Evolutionary conservation across 2,329 filamentous ascomycete species (phyloP), one percentile per base, ranked within the genome.

Genomic region (Fusarium decemcellulare): DNA sequence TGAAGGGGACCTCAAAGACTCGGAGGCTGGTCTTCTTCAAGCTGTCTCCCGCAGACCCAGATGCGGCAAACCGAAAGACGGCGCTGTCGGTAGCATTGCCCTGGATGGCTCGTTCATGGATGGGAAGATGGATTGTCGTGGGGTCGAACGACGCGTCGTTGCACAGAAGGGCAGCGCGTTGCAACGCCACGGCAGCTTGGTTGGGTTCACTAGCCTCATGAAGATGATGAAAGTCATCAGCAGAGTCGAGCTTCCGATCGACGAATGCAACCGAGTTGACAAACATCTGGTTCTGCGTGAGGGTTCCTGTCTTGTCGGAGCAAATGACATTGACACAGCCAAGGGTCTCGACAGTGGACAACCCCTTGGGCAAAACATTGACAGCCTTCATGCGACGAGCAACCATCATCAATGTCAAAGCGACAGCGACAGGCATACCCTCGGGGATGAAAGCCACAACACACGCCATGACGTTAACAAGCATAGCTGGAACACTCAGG

Each of bases 401-500:
- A 0, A 83, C 77, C 76, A 83, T 79, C 79, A 83, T 81, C 1
- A 83, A 74, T 0, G 81, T 83, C 32, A 82, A 61, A 0, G 81
- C 77, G 2, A 82, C 81, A 10, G 72, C 80, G 6, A 81, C 78
- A 1, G 81, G 80, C 74, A 82, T 78, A 37, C 81, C 81, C 60
- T 82, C 81, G 0, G 81, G 79, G 6, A 82, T 80, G 48, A 80
- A 81, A 2, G 79, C 80, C 4, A 82, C 79, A 16, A 83, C 68
- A 16, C 81, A 82, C 15, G 81, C 80, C 79, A 84, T 83, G 55
- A 82, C 80, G n/a, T 83, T 80, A 74, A 82, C 81, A 2, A 84
- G 74, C 79, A 84, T 83, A 0, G 77, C 77, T 18, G 81, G 81
- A 8, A 83, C 80, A 32, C 77, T 80, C 76, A 84, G 81, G 74